Base-by-base conservation (phyloP, 148 eudicot genomes). In the Chenopodium berlandieri region DNA sequence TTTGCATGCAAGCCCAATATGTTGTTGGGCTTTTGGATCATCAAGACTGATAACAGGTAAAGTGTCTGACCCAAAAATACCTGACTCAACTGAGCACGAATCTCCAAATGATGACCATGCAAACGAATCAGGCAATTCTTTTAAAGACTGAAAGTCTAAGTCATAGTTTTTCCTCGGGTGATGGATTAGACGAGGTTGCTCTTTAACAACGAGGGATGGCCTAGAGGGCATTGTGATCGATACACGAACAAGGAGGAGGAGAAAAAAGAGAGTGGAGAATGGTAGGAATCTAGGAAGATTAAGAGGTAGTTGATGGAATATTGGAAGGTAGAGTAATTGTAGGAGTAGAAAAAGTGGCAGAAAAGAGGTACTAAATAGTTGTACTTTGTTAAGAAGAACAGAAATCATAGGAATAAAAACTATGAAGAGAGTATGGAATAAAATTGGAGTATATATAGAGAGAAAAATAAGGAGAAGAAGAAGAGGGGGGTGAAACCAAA, bases 51-150 rank as follows among this genome's bases (percentile, higher is more conserved):
- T 80, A 12, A 90, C 40, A 4, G 98, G 97, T 30, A 91, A 76
- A 0, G 79, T 23, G 12, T 80, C 84, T 2, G 23, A 2, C 37
- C 67, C 83, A 20, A 74, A 16, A 27, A 27, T 37, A 23, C 12
- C 46, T 23, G 27, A 4, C 16, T 40, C 64, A 11, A 12, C 3
- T 46, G 79, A 77, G 7, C 54, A 67, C 9, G 79, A 75, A 56
- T 80, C 56, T 7, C 74, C 52, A 44, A 48, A 67, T 40, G 72
- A 72, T 62, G 75, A 71, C 97, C 98, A 92, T 83, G 86, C 91
- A 80, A 86, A 89, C 0, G 94, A 88, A 5, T 92, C 98, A 4
- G 97, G 98, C 27, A 94, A 70, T 73, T 94, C 91, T 67, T 90
- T 86, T 25, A 88, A 32, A 22, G 93, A 80, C 44, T 73, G 78